Evolutionary conservation across 2,329 filamentous ascomycete species (phyloP), one percentile per base, ranked within the genome.

Genomic region (Fusarium longipes): DNA sequence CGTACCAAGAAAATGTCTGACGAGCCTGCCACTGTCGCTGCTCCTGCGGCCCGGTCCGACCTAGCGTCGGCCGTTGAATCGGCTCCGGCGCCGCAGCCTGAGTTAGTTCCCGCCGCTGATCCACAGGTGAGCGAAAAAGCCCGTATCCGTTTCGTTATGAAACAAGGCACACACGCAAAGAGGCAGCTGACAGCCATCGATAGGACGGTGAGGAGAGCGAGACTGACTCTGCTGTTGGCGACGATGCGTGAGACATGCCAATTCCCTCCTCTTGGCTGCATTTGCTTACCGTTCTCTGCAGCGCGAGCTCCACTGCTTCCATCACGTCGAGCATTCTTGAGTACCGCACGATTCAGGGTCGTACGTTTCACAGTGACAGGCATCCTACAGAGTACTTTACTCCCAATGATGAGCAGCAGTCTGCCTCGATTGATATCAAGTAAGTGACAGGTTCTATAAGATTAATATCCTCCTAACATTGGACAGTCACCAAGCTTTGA

Each of bases 371-470:
- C 17, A 73, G 70, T 14, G 70, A 72, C 6, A 47, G 57, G n/a
- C 67, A 71, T 12, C 57, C 57, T 10, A 69, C 59, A 0, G 70
- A 72, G 36, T 73, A 73, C 40, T 71, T 72, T 24, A 68, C 67
- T 11, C 70, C 68, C 11, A 73, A 73, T 15, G 70, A 73, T 20
- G 66, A 73, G 20, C 66, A 71, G 47, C 70, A 72, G 43, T 66
- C 69, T 7, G 60, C 61, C 2, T 72, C 70, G 20, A 72, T 72
- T 12, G 70, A 72, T 27, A 72, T 72, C 33, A 72, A 67, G 70
- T 70, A 10, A 17, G 65, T 20, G 1, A n/a, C 15, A 8, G 6
- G 5, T 2, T 7, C 4, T 2, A 1, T 0, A 1, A 1, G 11
- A 8, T 2, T 2, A 2, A 10, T 1, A 12, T 11, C 4, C 8